Evolutionary conservation across 176 grass and related monocot genomes (phyloP).

Genomic region (Musa troglodytarum): DNA sequence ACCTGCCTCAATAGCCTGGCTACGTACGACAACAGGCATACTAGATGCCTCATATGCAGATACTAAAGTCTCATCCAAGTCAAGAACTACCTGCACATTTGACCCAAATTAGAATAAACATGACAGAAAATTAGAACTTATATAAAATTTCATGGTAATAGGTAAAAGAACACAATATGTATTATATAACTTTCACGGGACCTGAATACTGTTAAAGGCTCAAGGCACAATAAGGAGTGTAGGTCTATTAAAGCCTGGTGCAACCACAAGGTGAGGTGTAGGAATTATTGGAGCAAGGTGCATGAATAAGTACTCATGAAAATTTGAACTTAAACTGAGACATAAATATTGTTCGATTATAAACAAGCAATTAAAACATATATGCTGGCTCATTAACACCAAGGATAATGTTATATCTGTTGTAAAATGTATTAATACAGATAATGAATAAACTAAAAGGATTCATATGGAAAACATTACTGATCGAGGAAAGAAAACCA

Average conservation of each 20-base stretch:
- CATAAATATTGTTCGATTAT: background rate
- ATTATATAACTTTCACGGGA: background rate
- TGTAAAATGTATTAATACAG: too few relatives aligned
- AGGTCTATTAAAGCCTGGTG: background rate
- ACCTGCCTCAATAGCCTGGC: slow-evolving; percentile 83
- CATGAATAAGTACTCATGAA: background rate
- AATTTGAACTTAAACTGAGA: background rate
- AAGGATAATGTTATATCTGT: too few relatives aligned
- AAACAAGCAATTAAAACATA: background rate
- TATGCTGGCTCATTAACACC: background rate
- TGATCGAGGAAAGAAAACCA: too few relatives aligned
- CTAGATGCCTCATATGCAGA: slow-evolving; percentile 89
- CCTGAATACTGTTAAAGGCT: background rate
- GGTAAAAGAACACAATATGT: background rate
- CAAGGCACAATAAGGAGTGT: too few relatives aligned
- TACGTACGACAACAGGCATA: slow-evolving; percentile 66
- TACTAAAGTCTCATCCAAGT: slow-evolving; percentile 97
- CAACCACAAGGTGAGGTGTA: background rate
- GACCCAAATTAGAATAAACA: slow-evolving; percentile 19
- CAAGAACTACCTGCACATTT: slow-evolving; percentile 77
- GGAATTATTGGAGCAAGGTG: background rate
- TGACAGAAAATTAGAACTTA: background rate
- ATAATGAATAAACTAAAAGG: too few relatives aligned
- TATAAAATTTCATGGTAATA: background rate
- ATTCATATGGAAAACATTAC: too few relatives aligned